Evolutionary conservation across 2,329 filamentous ascomycete species (phyloP).

Genomic region (Cladosporium colombiae): DNA sequence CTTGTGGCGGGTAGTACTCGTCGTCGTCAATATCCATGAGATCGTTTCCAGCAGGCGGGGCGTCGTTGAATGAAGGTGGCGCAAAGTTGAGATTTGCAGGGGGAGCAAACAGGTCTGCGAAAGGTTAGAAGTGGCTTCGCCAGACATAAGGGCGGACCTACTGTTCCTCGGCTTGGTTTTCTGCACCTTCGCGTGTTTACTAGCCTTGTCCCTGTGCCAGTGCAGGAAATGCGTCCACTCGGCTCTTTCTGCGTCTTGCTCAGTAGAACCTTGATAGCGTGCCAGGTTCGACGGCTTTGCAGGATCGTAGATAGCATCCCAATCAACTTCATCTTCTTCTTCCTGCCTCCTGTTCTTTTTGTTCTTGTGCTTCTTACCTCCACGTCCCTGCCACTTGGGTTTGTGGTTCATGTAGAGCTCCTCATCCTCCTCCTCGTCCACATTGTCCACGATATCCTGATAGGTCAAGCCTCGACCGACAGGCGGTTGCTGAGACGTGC

Average conservation of each 20-base stretch:
- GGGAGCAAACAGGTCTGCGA: conserved; percentile 22
- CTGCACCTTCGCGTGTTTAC: neutral
- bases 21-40: conserved; percentile 25
- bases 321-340: conserved; percentile 61
- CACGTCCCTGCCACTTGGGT: conserved; percentile 68
- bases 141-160: neutral
- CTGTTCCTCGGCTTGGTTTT: conserved; percentile 13
- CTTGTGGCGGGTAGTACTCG: conserved; percentile 31
- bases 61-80: conserved; percentile 43
- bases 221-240: conserved; percentile 87
- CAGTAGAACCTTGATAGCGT: conserved; percentile 80
- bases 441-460: conserved; percentile 25
- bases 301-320: conserved; percentile 91
- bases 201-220: conserved; percentile 45
- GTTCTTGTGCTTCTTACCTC: conserved; percentile 66
- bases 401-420: conserved; percentile 44
- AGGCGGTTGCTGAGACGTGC: conserved; percentile 11
- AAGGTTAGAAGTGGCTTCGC: neutral
- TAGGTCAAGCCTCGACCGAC: conserved; percentile 1
- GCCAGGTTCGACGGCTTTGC: conserved; percentile 79
- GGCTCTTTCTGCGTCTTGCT: conserved; percentile 74
- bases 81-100: conserved; percentile 46
- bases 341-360: conserved; percentile 69
- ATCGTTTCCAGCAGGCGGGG: conserved; percentile 5
- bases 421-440: conserved; percentile 82